Evolutionary conservation across 1,139 yeast genomes (phyloP).

Genomic region (Candida tropicalis): DNA sequence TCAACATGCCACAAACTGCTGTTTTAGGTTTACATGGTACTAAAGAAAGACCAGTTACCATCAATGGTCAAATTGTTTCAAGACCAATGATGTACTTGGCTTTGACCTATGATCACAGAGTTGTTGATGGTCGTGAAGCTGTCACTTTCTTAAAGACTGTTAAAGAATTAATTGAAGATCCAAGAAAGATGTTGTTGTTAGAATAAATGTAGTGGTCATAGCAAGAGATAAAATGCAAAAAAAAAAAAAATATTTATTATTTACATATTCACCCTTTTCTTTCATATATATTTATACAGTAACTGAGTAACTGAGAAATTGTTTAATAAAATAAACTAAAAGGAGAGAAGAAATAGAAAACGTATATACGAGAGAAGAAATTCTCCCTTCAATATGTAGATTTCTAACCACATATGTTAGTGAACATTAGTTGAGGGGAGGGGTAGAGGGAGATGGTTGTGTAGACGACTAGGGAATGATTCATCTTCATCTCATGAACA

Average conservation of each 20-base stretch:
- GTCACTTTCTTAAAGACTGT: slow-evolving; percentile 95
- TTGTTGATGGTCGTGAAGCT: slow-evolving; percentile 98
- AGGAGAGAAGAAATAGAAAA: too few species aligned
- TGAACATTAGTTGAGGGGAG: too few species aligned
- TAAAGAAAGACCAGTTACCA: slow-evolving; percentile 96
- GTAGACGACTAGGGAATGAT: too few species aligned
- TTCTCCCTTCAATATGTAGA: too few species aligned
- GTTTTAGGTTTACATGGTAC: slow-evolving; percentile 97
- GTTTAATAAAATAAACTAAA: neutral
- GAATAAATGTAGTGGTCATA: slow-evolving; percentile 27
- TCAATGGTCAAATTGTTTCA: slow-evolving; percentile 91
- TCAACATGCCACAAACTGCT: slow-evolving; percentile 97
- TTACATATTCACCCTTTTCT: neutral
- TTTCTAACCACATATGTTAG: too few species aligned
- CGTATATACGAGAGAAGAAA: too few species aligned
- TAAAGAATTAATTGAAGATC: slow-evolving; percentile 97
- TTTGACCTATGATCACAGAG: slow-evolving; percentile 96
- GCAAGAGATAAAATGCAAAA: neutral
- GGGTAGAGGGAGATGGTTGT: too few species aligned
- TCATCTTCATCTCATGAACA: too few species aligned
- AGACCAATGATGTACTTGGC: slow-evolving; percentile 99
- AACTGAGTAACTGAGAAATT: neutral
- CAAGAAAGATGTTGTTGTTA: slow-evolving; percentile 93
- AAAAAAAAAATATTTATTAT: slow-evolving; percentile 2
- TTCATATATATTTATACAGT: neutral